Conservation (phyloP, 129 eudicot genomes). For the Deinandra increscens region DNA sequence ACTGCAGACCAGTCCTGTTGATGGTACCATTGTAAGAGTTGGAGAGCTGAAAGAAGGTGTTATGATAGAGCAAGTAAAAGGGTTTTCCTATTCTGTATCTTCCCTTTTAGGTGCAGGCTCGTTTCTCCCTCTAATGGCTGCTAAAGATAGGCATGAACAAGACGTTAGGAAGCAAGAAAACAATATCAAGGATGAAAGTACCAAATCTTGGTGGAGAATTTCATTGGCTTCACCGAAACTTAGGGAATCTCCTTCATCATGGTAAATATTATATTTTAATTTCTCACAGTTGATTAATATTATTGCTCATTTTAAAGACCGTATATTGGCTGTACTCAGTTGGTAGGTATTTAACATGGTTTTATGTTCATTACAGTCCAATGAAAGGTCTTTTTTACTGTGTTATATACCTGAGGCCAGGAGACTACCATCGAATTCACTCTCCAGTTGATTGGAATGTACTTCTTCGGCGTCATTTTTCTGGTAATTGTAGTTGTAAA, state of each 20-base stretch:
- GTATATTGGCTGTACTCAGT: not conserved
- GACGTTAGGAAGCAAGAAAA: conserved; percentile 40
- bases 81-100: conserved; percentile 83
- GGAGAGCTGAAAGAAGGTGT: conserved; percentile 90
- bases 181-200: conserved; percentile 27
- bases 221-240: conserved; percentile 92
- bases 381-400: conserved; percentile 93
- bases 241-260: conserved; percentile 51
- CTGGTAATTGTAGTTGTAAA: conserved; percentile 46
- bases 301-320: not conserved
- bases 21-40: conserved; percentile 74
- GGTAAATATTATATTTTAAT: conserved; percentile 40
- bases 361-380: conserved; percentile 53
- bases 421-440: conserved; percentile 95
- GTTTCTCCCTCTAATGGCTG: conserved; percentile 50
- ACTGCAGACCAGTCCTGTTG: conserved; percentile 87
- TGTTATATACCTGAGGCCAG: conserved; percentile 89
- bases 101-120: conserved; percentile 76
- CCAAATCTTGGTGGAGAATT: conserved; percentile 92
- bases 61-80: conserved; percentile 97
- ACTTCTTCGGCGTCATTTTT: conserved; percentile 75
- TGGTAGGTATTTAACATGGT: conserved; percentile 1
- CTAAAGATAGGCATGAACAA: conserved; percentile 33
- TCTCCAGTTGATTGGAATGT: conserved; percentile 96
- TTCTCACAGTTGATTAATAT: not conserved